phyloP scores from a whole-genome alignment of 345 rosid genomes.

The Chamaenerion angustifolium region DNA sequence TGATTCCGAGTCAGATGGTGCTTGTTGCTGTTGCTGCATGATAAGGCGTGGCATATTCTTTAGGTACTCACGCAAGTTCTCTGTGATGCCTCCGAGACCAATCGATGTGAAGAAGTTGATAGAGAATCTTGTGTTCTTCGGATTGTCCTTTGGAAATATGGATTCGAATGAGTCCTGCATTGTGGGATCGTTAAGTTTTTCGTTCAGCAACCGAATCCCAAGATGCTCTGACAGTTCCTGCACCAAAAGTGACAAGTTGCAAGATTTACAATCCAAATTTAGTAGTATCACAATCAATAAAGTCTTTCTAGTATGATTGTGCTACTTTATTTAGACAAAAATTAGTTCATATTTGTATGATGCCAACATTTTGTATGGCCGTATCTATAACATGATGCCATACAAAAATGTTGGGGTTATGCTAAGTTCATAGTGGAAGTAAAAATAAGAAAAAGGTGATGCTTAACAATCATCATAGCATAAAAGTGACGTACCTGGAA shows the following conservation, averaged over 20 bases:
- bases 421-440: not conserved
- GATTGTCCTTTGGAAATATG: constrained; percentile 81
- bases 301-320: not conserved
- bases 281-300: too few relatives aligned
- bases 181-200: constrained; percentile 57
- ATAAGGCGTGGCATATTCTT: constrained; percentile 94
- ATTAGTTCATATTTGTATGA: too few relatives aligned
- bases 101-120: constrained; percentile 89
- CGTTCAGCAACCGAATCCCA: constrained; percentile 66
- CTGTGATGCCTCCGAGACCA: constrained; percentile 96
- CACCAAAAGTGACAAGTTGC: constrained; percentile 8
- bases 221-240: constrained; percentile 92
- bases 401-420: not conserved
- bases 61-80: constrained; percentile 71
- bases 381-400: not conserved
- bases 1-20: constrained; percentile 24
- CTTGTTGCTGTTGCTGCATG: constrained; percentile 65
- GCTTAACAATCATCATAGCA: too few relatives aligned
- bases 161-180: constrained; percentile 73
- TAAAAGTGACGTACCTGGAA: constrained; percentile 45
- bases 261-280: not conserved
- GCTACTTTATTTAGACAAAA: too few relatives aligned
- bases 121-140: constrained; percentile 80
- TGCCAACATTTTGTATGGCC: too few relatives aligned
- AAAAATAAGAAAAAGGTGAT: not conserved